Conservation (phyloP, 1,139 yeast species). For the Suhomyces kunorum region DNA sequence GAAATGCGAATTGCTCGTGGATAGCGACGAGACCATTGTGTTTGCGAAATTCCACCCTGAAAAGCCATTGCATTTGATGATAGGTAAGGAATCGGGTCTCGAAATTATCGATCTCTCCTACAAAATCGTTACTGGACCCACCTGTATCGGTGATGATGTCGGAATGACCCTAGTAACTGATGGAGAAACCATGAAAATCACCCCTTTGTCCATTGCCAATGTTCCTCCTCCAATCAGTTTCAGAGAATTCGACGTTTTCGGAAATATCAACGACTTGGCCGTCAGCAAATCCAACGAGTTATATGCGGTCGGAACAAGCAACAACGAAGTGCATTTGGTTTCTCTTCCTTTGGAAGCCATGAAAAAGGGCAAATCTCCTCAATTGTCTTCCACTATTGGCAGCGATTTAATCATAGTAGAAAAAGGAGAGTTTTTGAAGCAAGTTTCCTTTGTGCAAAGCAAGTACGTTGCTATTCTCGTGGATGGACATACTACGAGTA, state of each 20-base stretch:
- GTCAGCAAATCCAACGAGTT: slow-evolving; percentile 59
- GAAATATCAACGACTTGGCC: slow-evolving; percentile 62
- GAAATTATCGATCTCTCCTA: slow-evolving; percentile 72
- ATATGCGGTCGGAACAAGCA: slow-evolving; percentile 58
- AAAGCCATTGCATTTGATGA: slow-evolving; percentile 72
- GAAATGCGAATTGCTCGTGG: slow-evolving; percentile 68
- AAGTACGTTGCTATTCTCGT: slow-evolving; percentile 55
- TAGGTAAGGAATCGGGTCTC: slow-evolving; percentile 54
- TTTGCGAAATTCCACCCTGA: slow-evolving; percentile 87
- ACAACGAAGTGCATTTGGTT: slow-evolving; percentile 27
- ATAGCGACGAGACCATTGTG: slow-evolving; percentile 33
- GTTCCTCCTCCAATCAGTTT: slow-evolving; percentile 94
- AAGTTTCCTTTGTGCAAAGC: slow-evolving; percentile 59
- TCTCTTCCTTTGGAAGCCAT: slow-evolving; percentile 29
- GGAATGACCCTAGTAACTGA: slow-evolving; percentile 85
- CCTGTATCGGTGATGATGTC: slow-evolving; percentile 62
- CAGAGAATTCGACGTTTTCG: slow-evolving; percentile 56
- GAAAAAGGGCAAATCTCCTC: slow-evolving; percentile 50
- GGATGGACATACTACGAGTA: slow-evolving; percentile 52
- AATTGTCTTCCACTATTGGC: slow-evolving; percentile 36
- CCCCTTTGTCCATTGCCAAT: slow-evolving; percentile 83
- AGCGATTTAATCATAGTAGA: slow-evolving; percentile 31
- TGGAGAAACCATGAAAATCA: slow-evolving; percentile 68
- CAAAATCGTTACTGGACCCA: slow-evolving; percentile 67
- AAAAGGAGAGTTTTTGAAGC: slow-evolving; percentile 55